Percentiles rank a stretch among this genome's conserved stretches.
These are phyloP conservation scores for Lentithecium fluviatile DNA, from an alignment of 495 filamentous ascomycete genomes.

Conservation along the genomic window DNA sequence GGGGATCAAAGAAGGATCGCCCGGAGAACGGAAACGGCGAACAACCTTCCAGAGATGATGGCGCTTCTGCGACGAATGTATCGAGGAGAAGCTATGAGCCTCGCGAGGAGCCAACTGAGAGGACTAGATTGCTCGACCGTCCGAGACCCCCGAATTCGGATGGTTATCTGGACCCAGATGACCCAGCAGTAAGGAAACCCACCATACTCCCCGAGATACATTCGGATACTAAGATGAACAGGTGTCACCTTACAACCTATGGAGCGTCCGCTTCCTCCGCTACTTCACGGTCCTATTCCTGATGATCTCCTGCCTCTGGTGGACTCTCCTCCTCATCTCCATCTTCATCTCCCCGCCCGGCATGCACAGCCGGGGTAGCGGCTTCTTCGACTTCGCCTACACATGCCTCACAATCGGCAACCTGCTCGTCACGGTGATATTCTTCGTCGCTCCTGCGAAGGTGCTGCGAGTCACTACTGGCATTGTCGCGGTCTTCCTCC, in stretches of 20 bases:
- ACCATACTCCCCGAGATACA: neutral
- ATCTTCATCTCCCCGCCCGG: conserved; percentile 85
- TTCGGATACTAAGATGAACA: conserved; percentile 38
- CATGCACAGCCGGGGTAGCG: conserved; percentile 80
- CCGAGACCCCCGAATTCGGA: conserved; percentile 50
- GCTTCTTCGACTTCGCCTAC: conserved; percentile 78
- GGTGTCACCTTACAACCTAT: conserved; percentile 95
- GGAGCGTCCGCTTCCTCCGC: conserved; percentile 76
- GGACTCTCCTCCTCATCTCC: conserved; percentile 79
- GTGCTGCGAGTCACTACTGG: conserved; percentile 68
- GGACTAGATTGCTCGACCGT: conserved; percentile 66
- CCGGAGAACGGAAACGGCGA: conserved; percentile 7
- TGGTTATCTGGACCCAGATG: conserved; percentile 82
- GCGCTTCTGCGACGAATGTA: neutral
- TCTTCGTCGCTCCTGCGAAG: conserved; percentile 80
- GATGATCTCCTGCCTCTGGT: conserved; percentile 79
- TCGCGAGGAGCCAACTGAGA: conserved; percentile 60
- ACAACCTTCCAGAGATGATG: conserved; percentile 9
- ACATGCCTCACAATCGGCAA: conserved; percentile 53
- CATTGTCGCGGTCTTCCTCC: conserved; percentile 66
- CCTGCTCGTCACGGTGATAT: conserved; percentile 72
- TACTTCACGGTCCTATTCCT: conserved; percentile 72
- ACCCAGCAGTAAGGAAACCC: conserved; percentile 70
- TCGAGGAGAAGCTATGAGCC: conserved; percentile 15
- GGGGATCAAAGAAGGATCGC: conserved; percentile 34